A percentile compares a stretch with the other conserved stretches of the same genome.
Evolutionary conservation across 192 early-diverging fungal species (phyloP).

Genomic region (Cladochytrium replicatum): DNA sequence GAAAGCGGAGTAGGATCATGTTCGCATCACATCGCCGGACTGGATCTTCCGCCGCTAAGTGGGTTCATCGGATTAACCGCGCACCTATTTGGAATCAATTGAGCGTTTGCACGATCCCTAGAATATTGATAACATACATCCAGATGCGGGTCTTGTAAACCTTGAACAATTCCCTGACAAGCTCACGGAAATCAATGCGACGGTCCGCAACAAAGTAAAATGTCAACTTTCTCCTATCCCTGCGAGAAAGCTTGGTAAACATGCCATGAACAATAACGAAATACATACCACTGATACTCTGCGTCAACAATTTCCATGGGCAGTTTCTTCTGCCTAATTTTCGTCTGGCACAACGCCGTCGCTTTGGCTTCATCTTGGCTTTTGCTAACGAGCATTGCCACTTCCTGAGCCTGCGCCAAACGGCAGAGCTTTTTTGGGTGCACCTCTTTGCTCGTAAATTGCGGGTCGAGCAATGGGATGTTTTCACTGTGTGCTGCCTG

Average conservation of each 20-base stretch:
- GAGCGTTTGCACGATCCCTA: background rate
- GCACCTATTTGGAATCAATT: slow-evolving; percentile 20
- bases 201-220: slow-evolving; percentile 92
- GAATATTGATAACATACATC: slow-evolving; percentile 47
- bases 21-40: too few relatives aligned
- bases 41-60: too few relatives aligned
- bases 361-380: slow-evolving; percentile 85
- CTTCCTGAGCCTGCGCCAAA: slow-evolving; percentile 66
- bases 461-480: slow-evolving; percentile 33
- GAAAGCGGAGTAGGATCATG: too few relatives aligned
- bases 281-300: slow-evolving; percentile 89
- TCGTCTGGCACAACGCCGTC: slow-evolving; percentile 73
- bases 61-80: slow-evolving; percentile 37
- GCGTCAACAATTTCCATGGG: slow-evolving; percentile 96
- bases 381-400: slow-evolving; percentile 70
- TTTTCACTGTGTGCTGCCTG: slow-evolving; percentile 43
- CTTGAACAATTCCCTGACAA: slow-evolving; percentile 93
- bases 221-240: slow-evolving; percentile 92
- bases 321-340: slow-evolving; percentile 80
- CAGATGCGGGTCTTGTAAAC: slow-evolving; percentile 97
- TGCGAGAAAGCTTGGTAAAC: slow-evolving; percentile 12
- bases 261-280: slow-evolving; percentile 8
- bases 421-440: slow-evolving; percentile 87
- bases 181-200: slow-evolving; percentile 91
- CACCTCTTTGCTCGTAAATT: slow-evolving; percentile 56